Evolutionary conservation across 768 basidiomycete species (phyloP), one percentile per base, ranked within the genome.

Genomic region (Hypsizygus marmoreus): DNA sequence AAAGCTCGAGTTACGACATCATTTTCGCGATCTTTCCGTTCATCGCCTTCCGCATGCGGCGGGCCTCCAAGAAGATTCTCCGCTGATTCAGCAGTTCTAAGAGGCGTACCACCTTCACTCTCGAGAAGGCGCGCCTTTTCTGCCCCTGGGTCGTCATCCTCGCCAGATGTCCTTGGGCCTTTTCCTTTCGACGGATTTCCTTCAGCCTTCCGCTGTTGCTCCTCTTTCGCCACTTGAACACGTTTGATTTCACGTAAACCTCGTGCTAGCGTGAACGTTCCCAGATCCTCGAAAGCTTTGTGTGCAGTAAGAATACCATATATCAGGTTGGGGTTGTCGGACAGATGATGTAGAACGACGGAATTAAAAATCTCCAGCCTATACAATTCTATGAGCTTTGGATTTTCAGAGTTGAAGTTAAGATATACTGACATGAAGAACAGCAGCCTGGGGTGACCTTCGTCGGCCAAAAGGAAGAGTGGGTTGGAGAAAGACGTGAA

Each of bases 361-460:
- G 84, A 79, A 63, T 94, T 97, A 72, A 99, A 93, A 2, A 86
- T 81, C 63, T 99, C 97, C 33, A 98, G 76, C 77, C 91, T 93
- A 51, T 12, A 36, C 30, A 6, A 33, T 20, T 3, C 30, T 30
- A 23, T 40, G 7, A 42, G 24, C 25, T 30, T 26, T 14, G 13
- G 22, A 6, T n/a, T 4, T 17, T 19, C 10, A 10, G 35, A 22
- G 4, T n/a, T n/a, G 14, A 9, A 35, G 24, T 20, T 45, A 16
- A 40, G 29, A 32, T 34, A 13, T 20, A 65, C 81, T 50, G 51
- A 91, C 91, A 94, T 86, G 63, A 92, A 97, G 67, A 90, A 98
- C 24, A 97, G 76, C 23, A 97, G 69, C 50, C 97, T 72, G 1
- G 97, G 97, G 60, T 97, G 93, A 6, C 95, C 92, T 66, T 97